Conservation (phyloP, 352 stramenopile genomes). For the Phytopythium delawarense region DNA sequence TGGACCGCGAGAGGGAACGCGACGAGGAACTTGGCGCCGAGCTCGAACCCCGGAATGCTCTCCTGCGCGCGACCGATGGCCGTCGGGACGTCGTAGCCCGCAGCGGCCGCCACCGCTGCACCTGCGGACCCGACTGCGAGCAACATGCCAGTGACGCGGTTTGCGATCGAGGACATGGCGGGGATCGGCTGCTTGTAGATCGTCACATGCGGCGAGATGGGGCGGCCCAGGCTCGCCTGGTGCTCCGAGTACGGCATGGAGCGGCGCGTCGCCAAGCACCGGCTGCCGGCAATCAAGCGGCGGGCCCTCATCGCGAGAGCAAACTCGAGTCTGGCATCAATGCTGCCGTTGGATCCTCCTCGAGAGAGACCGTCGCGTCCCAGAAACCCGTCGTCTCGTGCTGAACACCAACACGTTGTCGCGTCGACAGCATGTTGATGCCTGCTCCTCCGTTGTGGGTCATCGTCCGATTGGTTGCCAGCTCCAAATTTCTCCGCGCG, state of each 20-base stretch:
- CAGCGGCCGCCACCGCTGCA: conserved; percentile 62
- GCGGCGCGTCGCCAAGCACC: not conserved
- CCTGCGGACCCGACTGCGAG: conserved; percentile 82
- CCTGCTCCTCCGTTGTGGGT: not conserved
- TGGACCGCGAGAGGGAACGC: conserved; percentile 94
- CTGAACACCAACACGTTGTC: no score
- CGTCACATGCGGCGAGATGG: conserved; percentile 94
- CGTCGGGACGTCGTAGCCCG: conserved; percentile 70
- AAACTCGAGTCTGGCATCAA: not conserved
- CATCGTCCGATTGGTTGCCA: not conserved
- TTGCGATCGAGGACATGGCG: conserved; percentile 93
- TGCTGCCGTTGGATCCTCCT: not conserved
- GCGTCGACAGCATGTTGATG: not conserved
- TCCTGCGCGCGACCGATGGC: conserved; percentile 80
- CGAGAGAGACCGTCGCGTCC: not conserved
- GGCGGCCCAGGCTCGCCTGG: conserved; percentile 85
- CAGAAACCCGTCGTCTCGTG: not conserved
- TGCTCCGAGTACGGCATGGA: conserved; percentile 66
- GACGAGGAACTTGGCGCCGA: conserved; percentile 91
- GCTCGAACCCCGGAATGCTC: conserved; percentile 59
- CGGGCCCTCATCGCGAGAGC: not conserved
- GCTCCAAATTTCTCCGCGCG: not conserved
- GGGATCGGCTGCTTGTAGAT: conserved; percentile 95
- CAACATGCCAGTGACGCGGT: conserved; percentile 87
- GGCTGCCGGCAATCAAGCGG: not conserved